A percentile compares a stretch with the other conserved stretches of the same genome.
These are phyloP conservation scores for Exophiala alcalophila DNA, from an alignment of 2,329 filamentous ascomycete species.

Conservation along the genomic window DNA sequence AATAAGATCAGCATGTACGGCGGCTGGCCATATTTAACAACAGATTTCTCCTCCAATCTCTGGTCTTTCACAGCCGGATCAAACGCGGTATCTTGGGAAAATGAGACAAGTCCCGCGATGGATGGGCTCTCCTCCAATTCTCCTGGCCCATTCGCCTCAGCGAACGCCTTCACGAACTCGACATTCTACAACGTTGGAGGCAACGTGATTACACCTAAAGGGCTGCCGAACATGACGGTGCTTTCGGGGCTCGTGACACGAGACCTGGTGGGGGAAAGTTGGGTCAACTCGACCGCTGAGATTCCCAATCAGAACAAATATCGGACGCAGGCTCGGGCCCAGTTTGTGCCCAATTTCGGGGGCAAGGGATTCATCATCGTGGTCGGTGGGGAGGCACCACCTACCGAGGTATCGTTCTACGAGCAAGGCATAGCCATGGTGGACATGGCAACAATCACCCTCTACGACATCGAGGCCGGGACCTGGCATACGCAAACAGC, in stretches of 20 bases:
- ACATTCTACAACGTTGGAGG: slow-evolving; percentile 22
- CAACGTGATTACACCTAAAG: slow-evolving; percentile 3
- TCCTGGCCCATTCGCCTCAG: slow-evolving; percentile 14
- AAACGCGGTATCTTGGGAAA: slow-evolving; percentile 9
- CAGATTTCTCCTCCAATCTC: slow-evolving; percentile 8
- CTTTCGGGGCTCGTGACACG: slow-evolving; percentile 19
- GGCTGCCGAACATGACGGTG: slow-evolving; percentile 16
- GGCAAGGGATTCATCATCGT: slow-evolving; percentile 18
- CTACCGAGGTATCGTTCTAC: slow-evolving; percentile 15
- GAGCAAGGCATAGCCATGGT: slow-evolving; percentile 7
- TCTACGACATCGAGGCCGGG: slow-evolving; percentile 18
- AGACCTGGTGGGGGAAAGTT: slow-evolving; percentile 12
- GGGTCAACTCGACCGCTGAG: slow-evolving; percentile 19
- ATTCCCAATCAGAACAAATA: slow-evolving; percentile 14
- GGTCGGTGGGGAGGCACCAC: slow-evolving; percentile 21
- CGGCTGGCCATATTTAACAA: slow-evolving; percentile 16
- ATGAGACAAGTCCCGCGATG: slow-evolving; percentile 3
- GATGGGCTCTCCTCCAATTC: slow-evolving; percentile 12
- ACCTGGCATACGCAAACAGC: slow-evolving; percentile 25
- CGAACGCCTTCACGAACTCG: slow-evolving; percentile 12
- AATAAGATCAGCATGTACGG: slow-evolving; percentile 20
- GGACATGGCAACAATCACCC: slow-evolving; percentile 26
- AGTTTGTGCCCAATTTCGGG: slow-evolving; percentile 16
- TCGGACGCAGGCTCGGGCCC: slow-evolving; percentile 13
- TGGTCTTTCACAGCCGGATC: slow-evolving; percentile 16